Base-by-base conservation (phyloP, 768 basidiomycete species). In the Lentinula lateritia region DNA sequence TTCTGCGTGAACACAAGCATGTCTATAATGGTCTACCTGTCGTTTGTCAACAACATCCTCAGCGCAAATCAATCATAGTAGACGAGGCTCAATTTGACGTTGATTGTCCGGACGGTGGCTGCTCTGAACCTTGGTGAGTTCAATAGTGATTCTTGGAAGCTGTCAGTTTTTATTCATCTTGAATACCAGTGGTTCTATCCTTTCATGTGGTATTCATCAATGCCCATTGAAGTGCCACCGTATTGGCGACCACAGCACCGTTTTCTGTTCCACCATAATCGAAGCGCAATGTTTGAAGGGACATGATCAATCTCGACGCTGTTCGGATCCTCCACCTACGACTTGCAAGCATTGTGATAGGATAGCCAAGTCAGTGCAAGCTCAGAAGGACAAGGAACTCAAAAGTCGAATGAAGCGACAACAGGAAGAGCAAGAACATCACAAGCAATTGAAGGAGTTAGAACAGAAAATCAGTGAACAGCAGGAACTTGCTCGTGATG, bases 171-270 rank as follows among this genome's bases (percentile, higher is more conserved):
- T 54, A 5, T 52, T 13, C 45, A 3, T 20, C 18, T 48, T 10
- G 18, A 39, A 20, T 45, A 38, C n/a, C 57, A 89, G 88, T 63
- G 81, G 79, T 18, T 69, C 66, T 0, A 66, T 70, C 39, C 74
- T 90, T 1, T 75, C 66, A 7, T 89, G 87, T 64, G 76, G 77
- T 0, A 13, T 79, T 9, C 88, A 89, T 66, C 53, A 41, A 1
- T 90, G 88, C 65, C 75, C 81, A 1, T 84, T 78, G 0, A 87
- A 78, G 68, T 90, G 88, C 59, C 88, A 89, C 69, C 81, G 80
- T 58, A 61, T 83, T 12, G 67, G 63, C 52, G 81, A 82, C 63
- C 80, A 88, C 69, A 79, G 83, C 16, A 78, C 83, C 68, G 79
- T 83, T 73, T 62, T 54, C 2, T 89, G 88, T 70, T 62, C 69